These are phyloP conservation scores for Xylaria sp. DNA, from an alignment of 2,329 filamentous ascomycete species.

Conservation along the genomic window DNA sequence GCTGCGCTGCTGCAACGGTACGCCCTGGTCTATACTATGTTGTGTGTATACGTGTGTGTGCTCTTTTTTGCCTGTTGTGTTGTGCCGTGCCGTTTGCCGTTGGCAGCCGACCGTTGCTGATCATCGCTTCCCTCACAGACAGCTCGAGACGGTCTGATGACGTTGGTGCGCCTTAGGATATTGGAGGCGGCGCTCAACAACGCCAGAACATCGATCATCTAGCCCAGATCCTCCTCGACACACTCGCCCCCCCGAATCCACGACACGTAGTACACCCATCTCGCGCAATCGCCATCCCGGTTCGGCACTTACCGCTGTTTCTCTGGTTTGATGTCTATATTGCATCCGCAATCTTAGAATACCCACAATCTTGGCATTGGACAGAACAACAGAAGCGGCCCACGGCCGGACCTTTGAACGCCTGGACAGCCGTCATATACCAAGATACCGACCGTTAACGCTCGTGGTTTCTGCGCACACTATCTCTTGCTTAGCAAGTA, in stretches of 20 bases:
- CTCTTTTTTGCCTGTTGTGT: background rate
- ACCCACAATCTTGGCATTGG: constrained; percentile 24
- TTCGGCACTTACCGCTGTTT: constrained; percentile 18
- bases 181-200: background rate
- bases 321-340: background rate
- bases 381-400: constrained; percentile 3
- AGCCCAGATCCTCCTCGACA: background rate
- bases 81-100: constrained; percentile 11
- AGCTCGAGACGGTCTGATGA: constrained; percentile 1
- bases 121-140: constrained; percentile 3
- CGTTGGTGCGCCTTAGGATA: constrained; percentile 9
- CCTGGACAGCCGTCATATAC: background rate
- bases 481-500: background rate
- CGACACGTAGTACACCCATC: background rate
- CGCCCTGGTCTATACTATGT: no score
- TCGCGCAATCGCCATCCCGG: constrained; percentile 1
- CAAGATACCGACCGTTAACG: background rate
- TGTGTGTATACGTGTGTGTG: no score
- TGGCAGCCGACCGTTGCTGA: constrained; percentile 13
- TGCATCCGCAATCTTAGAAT: constrained; percentile 21
- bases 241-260: background rate
- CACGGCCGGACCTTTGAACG: background rate
- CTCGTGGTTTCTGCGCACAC: background rate
- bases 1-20: no score
- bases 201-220: background rate